These are phyloP conservation scores for Hymenochaete sp. DNA, from an alignment of 1,284 basidiomycete species.

Conservation along the genomic window DNA sequence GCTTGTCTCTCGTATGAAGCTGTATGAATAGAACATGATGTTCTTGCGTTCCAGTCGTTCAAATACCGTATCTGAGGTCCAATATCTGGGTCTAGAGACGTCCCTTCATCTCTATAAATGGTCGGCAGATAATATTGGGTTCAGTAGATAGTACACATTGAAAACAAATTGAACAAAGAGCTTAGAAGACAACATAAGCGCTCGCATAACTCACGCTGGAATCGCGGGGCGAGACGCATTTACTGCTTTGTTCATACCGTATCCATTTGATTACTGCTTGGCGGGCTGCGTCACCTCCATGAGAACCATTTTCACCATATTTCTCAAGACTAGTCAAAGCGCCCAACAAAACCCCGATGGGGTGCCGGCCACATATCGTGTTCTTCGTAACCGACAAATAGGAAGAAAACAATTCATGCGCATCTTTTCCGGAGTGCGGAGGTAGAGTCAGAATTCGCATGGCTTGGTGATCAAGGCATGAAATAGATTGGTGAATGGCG, in stretches of 20 bases:
- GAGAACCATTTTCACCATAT: constrained; percentile 22
- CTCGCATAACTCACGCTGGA: constrained; percentile 96
- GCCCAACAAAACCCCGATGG: constrained; percentile 86
- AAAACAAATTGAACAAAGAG: too few relatives aligned
- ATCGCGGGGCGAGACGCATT: constrained; percentile 59
- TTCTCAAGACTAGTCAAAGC: constrained; percentile 43
- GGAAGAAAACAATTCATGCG: constrained; percentile 57
- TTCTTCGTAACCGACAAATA: constrained; percentile 85
- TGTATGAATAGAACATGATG: too few relatives aligned
- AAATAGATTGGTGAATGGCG: constrained; percentile 68
- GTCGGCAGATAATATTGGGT: too few relatives aligned
- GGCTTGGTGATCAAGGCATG: constrained; percentile 67
- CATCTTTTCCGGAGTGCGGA: constrained; percentile 40
- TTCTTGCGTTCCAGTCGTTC: too few relatives aligned
- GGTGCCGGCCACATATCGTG: constrained; percentile 95
- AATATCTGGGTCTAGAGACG: too few relatives aligned
- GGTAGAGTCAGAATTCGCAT: constrained; percentile 66
- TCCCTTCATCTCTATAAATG: too few relatives aligned
- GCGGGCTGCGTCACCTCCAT: constrained; percentile 19
- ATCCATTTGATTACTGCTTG: constrained; percentile 63
- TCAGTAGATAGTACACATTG: too few relatives aligned
- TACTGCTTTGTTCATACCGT: constrained; percentile 86
- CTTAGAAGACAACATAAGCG: constrained; percentile 58
- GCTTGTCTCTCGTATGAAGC: too few relatives aligned
- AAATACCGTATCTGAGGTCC: too few relatives aligned